Base-by-base conservation (phyloP, 1,284 basidiomycete genomes). In the Cystobasidiaceae sp. region DNA sequence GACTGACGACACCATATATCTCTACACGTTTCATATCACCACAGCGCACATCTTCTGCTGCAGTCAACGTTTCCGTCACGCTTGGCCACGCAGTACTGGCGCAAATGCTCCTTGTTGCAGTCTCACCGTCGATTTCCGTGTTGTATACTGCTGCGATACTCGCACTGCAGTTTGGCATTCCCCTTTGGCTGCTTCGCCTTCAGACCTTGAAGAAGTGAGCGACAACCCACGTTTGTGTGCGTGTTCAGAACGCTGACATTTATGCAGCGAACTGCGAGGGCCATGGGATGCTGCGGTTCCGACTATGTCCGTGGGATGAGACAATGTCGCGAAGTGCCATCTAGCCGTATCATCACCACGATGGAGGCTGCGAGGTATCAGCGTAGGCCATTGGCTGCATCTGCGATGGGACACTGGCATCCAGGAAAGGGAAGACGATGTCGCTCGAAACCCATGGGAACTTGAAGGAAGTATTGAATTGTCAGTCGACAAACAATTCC, bases 171-270 rank as follows among this genome's bases (percentile, higher is more conserved):
- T 85, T 90, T 71, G 75, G 84, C 48, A 87, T 86, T 4, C 89
- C 89, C 7, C 84, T 78, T 30, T 78, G 87, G 45, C 78, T 90
- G 32, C 81, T 90, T 57, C 89, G 87, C 87, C 86, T 87, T 2
- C 89, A 90, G 78, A 82, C 82, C 74, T 88, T 84, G 78, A 90
- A 90, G 79, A 90, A 90, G 88, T 86, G 72, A 60, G 83, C 79
- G 19, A 63, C 48, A 27, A 19, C 4, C 17, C 62, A 46, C 9
- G 13, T 46, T 27, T 15, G 50, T 39, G 59, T 64, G 7, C 41
- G 54, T 5, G 13, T 62, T 19, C 6, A 23, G 13, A 28, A 23
- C 5, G 63, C 43, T 67, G 80, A 77, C 73, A 51, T 46, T 44
- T 64, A 64, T 67, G 67, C 70, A 81, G 81, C 71, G 81, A 82